These are phyloP conservation scores for Leccinum colubrinum DNA, from an alignment of 1,284 basidiomycete genomes.

Conservation along the genomic window DNA sequence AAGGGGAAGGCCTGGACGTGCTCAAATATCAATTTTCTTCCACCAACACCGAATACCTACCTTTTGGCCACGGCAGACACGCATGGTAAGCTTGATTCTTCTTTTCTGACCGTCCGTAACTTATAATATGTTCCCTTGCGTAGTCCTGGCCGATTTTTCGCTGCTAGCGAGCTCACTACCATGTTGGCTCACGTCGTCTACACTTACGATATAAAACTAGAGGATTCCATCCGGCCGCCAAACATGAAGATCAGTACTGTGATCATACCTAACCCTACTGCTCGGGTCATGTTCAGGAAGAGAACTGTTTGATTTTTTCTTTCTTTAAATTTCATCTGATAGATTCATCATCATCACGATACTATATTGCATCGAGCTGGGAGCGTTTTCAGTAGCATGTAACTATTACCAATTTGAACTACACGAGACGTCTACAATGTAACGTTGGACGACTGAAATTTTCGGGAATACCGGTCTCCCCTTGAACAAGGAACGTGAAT, in stretches of 20 bases:
- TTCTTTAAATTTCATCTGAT: background rate
- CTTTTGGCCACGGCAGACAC: slow-evolving; percentile 18
- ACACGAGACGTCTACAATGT: no score
- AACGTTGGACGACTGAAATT: no score
- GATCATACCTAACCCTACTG: background rate
- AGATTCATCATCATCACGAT: background rate
- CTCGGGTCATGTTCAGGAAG: background rate
- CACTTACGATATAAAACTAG: slow-evolving; percentile 31
- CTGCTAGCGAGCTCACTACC: slow-evolving; percentile 23
- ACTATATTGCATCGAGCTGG: background rate
- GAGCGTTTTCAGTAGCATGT: background rate
- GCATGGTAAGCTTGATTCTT: slow-evolving; percentile 15
- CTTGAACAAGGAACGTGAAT: no score
- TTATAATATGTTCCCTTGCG: background rate
- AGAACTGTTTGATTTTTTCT: slow-evolving; percentile 1
- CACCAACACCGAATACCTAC: slow-evolving; percentile 11
- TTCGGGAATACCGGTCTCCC: no score
- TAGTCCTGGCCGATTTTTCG: slow-evolving; percentile 36
- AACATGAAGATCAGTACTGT: slow-evolving; percentile 9
- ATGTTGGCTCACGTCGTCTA: slow-evolving; percentile 31
- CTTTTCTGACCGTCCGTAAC: no score
- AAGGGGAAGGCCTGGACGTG: background rate
- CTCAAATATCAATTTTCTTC: slow-evolving; percentile 17
- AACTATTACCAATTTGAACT: background rate
- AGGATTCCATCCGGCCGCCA: slow-evolving; percentile 1